A percentile compares a stretch with the other conserved stretches of the same genome.
Evolutionary conservation across 768 basidiomycete genomes (phyloP).

Genomic region (Boletellus sp.): DNA sequence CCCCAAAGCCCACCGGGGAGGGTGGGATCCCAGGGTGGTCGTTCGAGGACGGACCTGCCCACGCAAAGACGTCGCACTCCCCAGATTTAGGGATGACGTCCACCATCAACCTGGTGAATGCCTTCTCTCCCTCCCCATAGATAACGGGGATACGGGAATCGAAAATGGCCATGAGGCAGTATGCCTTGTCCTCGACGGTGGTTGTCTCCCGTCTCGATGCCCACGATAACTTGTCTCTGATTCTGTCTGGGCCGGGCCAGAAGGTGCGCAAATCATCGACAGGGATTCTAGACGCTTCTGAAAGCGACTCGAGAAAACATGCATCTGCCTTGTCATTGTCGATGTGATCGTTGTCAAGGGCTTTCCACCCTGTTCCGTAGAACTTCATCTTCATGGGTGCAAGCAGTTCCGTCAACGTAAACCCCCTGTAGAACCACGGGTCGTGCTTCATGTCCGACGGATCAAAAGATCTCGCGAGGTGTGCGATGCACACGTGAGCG

Average conservation of each 20-base stretch:
- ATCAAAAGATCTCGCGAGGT: slow-evolving; percentile 7
- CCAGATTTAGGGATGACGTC: slow-evolving; percentile 11
- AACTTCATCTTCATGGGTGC: slow-evolving; percentile 21
- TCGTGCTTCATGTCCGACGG: slow-evolving; percentile 6
- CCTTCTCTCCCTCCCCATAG: slow-evolving; percentile 11
- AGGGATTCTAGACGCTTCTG: slow-evolving; percentile 11
- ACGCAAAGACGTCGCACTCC: slow-evolving; percentile 21
- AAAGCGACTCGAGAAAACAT: slow-evolving; percentile 10
- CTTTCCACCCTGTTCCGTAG: slow-evolving; percentile 16
- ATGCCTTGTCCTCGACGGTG: slow-evolving; percentile 15
- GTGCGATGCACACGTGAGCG: slow-evolving; percentile 17
- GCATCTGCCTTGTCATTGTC: slow-evolving; percentile 26
- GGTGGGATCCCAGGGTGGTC: slow-evolving; percentile 10
- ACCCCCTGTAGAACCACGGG: slow-evolving; percentile 17
- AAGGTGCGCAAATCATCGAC: slow-evolving; percentile 15
- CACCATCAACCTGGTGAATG: slow-evolving; percentile 20
- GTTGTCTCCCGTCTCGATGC: slow-evolving; percentile 13
- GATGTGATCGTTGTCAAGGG: slow-evolving; percentile 11
- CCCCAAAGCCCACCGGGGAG: slow-evolving; percentile 13
- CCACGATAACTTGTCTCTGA: slow-evolving; percentile 19
- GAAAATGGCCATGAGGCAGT: slow-evolving; percentile 19
- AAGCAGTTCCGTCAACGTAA: slow-evolving; percentile 16
- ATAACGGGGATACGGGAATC: slow-evolving; percentile 9
- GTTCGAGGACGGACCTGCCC: slow-evolving; percentile 16
- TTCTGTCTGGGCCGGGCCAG: slow-evolving; percentile 16